A percentile compares a stretch with the other conserved stretches of the same genome.
Conservation (phyloP, 345 rosid species). For the Moricandia moricandioides region DNA sequence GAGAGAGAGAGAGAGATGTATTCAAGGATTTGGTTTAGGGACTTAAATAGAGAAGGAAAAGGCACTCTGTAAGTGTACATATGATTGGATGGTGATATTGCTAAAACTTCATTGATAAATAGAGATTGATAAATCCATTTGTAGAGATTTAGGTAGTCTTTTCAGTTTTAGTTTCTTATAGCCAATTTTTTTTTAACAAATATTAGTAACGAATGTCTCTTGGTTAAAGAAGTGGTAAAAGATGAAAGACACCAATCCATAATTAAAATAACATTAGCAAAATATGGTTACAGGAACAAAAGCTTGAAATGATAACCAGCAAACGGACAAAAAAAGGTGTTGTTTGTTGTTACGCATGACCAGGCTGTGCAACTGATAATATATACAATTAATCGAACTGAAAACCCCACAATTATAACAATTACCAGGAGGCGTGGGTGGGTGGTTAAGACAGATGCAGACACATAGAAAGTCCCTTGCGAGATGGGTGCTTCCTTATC, state of each 20-base stretch:
- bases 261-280: not conserved
- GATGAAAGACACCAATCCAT: not conserved
- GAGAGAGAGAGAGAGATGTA: not conserved
- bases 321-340: no score
- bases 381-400: no score
- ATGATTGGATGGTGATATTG: not conserved
- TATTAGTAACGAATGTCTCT: not conserved
- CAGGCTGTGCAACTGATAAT: not conserved
- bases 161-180: not conserved
- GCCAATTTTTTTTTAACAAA: not conserved
- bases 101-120: not conserved
- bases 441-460: not conserved
- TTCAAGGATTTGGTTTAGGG: not conserved
- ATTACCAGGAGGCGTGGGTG: not conserved
- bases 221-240: not conserved
- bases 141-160: not conserved
- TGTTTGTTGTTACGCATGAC: not conserved
- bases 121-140: not conserved
- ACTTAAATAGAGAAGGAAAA: not conserved
- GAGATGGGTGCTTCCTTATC: conserved; percentile 64
- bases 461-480: not conserved
- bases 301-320: not conserved
- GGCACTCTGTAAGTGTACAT: not conserved
- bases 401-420: not conserved
- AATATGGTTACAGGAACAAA: not conserved